Percentiles rank a stretch among this genome's conserved stretches.
Conservation (phyloP, 2,329 filamentous ascomycete species). For the Arthrobotrys musiformis region DNA sequence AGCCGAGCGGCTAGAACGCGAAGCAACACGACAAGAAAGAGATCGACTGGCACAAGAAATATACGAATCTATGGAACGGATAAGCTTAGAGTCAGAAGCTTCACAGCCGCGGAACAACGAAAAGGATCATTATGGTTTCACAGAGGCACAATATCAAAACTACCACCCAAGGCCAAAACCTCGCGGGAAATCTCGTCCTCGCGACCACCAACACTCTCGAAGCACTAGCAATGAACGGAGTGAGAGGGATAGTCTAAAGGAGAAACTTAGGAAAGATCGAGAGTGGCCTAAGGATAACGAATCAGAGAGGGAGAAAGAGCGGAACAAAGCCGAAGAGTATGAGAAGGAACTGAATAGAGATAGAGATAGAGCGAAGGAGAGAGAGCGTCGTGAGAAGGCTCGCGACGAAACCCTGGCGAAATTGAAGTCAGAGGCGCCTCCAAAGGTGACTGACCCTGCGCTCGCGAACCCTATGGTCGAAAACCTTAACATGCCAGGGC, state of each 20-base stretch:
- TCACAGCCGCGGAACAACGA: background rate
- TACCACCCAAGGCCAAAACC: background rate
- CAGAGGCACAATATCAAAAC: constrained; percentile 3
- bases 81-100: background rate
- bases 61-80: constrained; percentile 8
- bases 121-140: constrained; percentile 1
- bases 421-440: constrained; percentile 4
- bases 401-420: constrained; percentile 21
- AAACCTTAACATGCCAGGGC: constrained; percentile 22
- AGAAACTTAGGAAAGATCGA: constrained; percentile 10
- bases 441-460: constrained; percentile 36
- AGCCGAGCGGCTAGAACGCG: constrained; percentile 16
- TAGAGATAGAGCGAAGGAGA: constrained; percentile 13
- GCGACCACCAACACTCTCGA: constrained; percentile 23
- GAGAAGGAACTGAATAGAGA: constrained; percentile 22
- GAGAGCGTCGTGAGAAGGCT: constrained; percentile 15
- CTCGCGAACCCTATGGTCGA: constrained; percentile 48
- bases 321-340: background rate
- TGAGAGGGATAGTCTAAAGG: constrained; percentile 10
- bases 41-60: constrained; percentile 12
- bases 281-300: constrained; percentile 8
- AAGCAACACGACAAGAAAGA: constrained; percentile 18
- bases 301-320: background rate
- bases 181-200: constrained; percentile 29
- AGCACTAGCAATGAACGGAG: constrained; percentile 41